Percentiles rank a stretch among this genome's conserved stretches.
phyloP scores from a whole-genome alignment of 208 protist species.

The Leishmania tarentolae region DNA sequence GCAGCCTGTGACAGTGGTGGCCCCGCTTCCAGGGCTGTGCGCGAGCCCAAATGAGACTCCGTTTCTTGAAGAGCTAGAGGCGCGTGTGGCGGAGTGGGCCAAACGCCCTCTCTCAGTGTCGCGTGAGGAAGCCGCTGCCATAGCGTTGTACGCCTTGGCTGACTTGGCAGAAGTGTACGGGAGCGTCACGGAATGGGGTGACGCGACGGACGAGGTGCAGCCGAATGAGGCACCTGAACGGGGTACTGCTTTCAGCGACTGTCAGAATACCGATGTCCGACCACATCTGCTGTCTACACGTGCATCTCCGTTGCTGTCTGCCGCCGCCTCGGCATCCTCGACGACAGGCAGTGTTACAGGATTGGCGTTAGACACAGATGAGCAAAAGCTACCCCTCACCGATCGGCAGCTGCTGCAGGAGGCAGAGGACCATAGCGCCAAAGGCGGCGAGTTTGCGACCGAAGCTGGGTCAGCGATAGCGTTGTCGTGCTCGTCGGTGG shows the following conservation, averaged over 20 bases:
- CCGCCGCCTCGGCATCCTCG: not conserved
- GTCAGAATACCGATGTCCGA: not conserved
- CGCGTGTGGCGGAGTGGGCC: slow-evolving; percentile 30
- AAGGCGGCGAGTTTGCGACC: not conserved
- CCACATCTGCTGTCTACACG: not conserved
- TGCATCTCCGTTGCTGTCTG: not conserved
- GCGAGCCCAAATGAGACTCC: slow-evolving; percentile 40
- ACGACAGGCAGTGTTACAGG: not conserved
- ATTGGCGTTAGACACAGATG: not conserved
- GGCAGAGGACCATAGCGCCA: not conserved
- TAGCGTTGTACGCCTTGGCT: slow-evolving; percentile 46
- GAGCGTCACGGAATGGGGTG: not conserved
- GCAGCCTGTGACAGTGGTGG: slow-evolving; percentile 45
- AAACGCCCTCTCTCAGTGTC: not conserved
- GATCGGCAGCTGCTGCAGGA: not conserved
- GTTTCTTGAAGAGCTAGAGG: slow-evolving; percentile 39
- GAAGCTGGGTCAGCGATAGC: not conserved
- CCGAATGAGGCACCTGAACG: not conserved
- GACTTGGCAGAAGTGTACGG: slow-evolving; percentile 18
- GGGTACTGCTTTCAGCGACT: not conserved
- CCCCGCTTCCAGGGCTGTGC: slow-evolving; percentile 48
- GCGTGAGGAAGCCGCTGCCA: slow-evolving; percentile 34
- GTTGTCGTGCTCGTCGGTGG: not conserved
- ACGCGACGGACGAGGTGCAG: not conserved
- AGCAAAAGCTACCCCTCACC: not conserved